Percentiles rank a stretch among this genome's conserved stretches.
phyloP scores from a whole-genome alignment of 495 filamentous ascomycete species.

The Barbatosphaeria neglecta region DNA sequence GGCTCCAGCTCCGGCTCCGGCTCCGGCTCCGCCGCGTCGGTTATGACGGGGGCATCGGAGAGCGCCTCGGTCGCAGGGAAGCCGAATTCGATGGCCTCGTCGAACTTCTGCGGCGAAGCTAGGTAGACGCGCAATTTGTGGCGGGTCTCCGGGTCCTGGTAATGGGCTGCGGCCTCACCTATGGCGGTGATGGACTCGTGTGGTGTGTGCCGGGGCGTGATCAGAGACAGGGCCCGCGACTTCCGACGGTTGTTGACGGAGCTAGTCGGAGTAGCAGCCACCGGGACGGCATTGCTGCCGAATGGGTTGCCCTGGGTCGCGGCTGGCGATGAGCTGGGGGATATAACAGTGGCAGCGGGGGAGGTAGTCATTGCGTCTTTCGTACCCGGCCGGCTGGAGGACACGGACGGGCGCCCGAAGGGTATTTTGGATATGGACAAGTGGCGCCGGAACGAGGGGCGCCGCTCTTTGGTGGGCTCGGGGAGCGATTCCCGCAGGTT shows the following conservation, averaged over 20 bases:
- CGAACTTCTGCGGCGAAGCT: slow-evolving; percentile 86
- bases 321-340: slow-evolving; percentile 13
- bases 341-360: slow-evolving; percentile 21
- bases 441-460: slow-evolving; percentile 40
- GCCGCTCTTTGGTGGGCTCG: slow-evolving; percentile 22
- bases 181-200: slow-evolving; percentile 44
- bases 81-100: slow-evolving; percentile 88
- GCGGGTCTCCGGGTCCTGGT: slow-evolving; percentile 82
- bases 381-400: slow-evolving; percentile 28
- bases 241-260: slow-evolving; percentile 25
- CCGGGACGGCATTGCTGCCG: background rate
- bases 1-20: too few species aligned
- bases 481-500: slow-evolving; percentile 31
- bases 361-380: slow-evolving; percentile 22
- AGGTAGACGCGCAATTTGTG: slow-evolving; percentile 80
- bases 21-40: background rate
- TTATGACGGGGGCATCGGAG: slow-evolving; percentile 9
- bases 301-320: slow-evolving; percentile 1
- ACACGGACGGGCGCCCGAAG: slow-evolving; percentile 38
- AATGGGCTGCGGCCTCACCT: slow-evolving; percentile 67
- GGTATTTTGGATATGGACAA: slow-evolving; percentile 44
- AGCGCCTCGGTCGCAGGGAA: slow-evolving; percentile 55
- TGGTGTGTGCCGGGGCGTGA: slow-evolving; percentile 31
- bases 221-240: slow-evolving; percentile 37
- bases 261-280: slow-evolving; percentile 6